Evolutionary conservation across 495 filamentous ascomycete species (phyloP), one percentile per base, ranked within the genome.

Genomic region (Penicillium turbatum): DNA sequence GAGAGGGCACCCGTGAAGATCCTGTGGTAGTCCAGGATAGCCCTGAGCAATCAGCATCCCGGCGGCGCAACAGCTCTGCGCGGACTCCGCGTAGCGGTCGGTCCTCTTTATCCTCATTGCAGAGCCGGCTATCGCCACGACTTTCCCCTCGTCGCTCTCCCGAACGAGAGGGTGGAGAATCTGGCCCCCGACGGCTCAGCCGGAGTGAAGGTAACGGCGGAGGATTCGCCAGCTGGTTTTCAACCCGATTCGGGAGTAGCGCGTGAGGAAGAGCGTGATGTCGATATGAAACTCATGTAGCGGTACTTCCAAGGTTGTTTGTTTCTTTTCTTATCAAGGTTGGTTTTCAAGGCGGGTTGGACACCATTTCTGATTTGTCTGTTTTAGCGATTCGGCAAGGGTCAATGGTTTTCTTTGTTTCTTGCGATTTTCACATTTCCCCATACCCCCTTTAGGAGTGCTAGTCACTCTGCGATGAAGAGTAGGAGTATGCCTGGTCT

Each of bases 171-270:
- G 19, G 11, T 5, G 24, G 49, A 13, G 36, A 45, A 26, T 30
- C 60, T 11, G 17, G 43, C 16, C 44, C 35, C 16, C 53, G 52
- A 46, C 40, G 43, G 13, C 38, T 53, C 16, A 63, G 63, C 52
- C 65, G 65, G n/a, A 54, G 55, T 13, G 67, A 72, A 19, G 59
- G 62, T 11, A 42, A 51, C 9, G 59, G 59, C 2, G 68, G 68
- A 7, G 72, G 34, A 30, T 42, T 72, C 27, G 55, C 67, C 0
- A 60, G 58, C 19, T 77, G 72, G 72, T 50, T 77, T 13, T 66
- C 67, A 56, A 73, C 63, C 47, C 69, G 65, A 17, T 64, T 77
- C 53, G 67, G 71, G 21, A 43, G n/a, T 29, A 51, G 29, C 38
- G 5, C 49, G 11, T 51, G 21, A 51, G 8, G 15, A 27, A 5